phyloP scores from a whole-genome alignment of 352 stramenopile species.

The Pythium myriotylum region DNA sequence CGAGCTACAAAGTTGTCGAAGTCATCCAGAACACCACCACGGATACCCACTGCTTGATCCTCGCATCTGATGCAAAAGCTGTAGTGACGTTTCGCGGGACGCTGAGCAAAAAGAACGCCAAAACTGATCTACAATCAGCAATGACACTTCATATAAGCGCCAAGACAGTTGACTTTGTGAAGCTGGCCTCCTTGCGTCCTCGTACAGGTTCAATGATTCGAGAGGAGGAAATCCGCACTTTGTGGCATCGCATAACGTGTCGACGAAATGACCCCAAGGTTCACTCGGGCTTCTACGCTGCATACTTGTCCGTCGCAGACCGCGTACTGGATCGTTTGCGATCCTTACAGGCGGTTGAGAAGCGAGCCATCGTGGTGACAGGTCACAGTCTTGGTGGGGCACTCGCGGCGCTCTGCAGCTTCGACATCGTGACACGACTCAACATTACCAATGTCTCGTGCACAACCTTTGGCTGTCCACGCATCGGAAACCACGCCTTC shows the following conservation, averaged over 20 bases:
- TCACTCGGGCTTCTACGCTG: conserved; percentile 45
- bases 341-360: conserved; percentile 24
- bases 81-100: conserved; percentile 46
- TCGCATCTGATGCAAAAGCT: conserved; percentile 33
- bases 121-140: conserved; percentile 40
- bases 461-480: conserved; percentile 47
- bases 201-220: neutral
- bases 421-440: conserved; percentile 39
- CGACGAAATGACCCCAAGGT: conserved; percentile 42
- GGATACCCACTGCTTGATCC: conserved; percentile 46
- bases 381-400: conserved; percentile 50
- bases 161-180: conserved; percentile 32
- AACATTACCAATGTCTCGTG: conserved; percentile 36
- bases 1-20: conserved; percentile 31
- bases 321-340: conserved; percentile 31
- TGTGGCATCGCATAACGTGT: conserved; percentile 32
- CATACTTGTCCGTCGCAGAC: conserved; percentile 38
- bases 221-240: conserved; percentile 12
- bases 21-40: conserved; percentile 39
- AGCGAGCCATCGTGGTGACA: conserved; percentile 35
- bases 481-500: conserved; percentile 45
- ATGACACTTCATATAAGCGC: conserved; percentile 35
- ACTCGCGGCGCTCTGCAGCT: conserved; percentile 42
- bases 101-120: conserved; percentile 45
- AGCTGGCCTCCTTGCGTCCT: conserved; percentile 10